Conservation (phyloP, 2,329 filamentous ascomycete genomes). For the Neobulgaria alba region DNA sequence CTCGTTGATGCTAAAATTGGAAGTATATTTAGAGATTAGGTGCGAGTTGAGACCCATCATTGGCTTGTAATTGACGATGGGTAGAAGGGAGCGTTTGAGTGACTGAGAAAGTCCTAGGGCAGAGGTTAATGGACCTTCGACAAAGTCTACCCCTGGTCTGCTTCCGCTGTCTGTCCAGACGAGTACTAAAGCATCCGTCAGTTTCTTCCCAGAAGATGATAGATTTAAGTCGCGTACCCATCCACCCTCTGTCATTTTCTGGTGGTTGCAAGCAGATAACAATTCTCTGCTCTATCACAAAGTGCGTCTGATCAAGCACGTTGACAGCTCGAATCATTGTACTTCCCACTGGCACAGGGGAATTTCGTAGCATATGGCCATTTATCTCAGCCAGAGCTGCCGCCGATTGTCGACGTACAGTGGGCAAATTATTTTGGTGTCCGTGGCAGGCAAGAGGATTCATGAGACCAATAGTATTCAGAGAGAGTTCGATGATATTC, state of each 20-base stretch:
- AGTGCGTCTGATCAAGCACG: too few species aligned
- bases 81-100: background rate
- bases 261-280: too few species aligned
- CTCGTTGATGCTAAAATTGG: background rate
- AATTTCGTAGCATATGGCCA: too few species aligned
- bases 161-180: background rate
- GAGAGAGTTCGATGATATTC: conserved; percentile 1
- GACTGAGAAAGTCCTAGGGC: background rate
- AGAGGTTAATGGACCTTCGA: too few species aligned
- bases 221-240: background rate
- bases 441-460: background rate
- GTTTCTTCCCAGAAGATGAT: background rate
- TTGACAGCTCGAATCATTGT: too few species aligned
- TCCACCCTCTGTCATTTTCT: too few species aligned
- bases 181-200: background rate
- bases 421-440: background rate
- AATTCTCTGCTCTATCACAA: too few species aligned
- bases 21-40: background rate
- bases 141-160: background rate
- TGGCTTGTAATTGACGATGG: background rate
- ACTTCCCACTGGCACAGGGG: too few species aligned
- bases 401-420: background rate
- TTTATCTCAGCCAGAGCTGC: too few species aligned
- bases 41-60: background rate
- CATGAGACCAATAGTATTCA: conserved; percentile 1